These are phyloP conservation scores for Suhomyces choctaworum DNA, from an alignment of 1,139 yeast genomes.

Conservation along the genomic window DNA sequence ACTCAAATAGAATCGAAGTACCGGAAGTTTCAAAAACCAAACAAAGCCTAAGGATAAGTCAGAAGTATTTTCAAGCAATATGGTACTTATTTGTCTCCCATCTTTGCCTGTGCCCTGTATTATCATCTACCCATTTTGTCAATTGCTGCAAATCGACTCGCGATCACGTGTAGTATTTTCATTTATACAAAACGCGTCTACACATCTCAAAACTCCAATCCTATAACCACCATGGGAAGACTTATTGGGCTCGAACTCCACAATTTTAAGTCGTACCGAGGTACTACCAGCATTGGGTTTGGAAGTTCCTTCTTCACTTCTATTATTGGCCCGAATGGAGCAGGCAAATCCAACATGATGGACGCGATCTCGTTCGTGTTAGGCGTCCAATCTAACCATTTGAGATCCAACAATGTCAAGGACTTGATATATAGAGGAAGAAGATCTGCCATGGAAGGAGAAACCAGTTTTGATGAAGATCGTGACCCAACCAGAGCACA, in stretches of 20 bases:
- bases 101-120: too few relatives aligned
- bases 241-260: conserved; percentile 70
- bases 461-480: conserved; percentile 20
- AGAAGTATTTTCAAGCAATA: too few relatives aligned
- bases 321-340: conserved; percentile 96
- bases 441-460: conserved; percentile 20
- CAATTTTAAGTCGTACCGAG: conserved; percentile 90
- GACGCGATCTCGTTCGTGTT: conserved; percentile 95
- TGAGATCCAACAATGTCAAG: conserved; percentile 70
- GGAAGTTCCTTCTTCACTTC: conserved; percentile 84
- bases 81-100: too few relatives aligned
- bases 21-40: too few relatives aligned
- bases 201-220: not conserved
- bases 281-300: conserved; percentile 73
- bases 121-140: too few relatives aligned
- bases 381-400: conserved; percentile 75
- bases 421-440: conserved; percentile 84
- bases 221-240: conserved; percentile 60
- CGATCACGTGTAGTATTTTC: too few relatives aligned
- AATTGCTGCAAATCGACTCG: not conserved
- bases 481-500: conserved; percentile 64
- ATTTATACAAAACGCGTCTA: conserved; percentile 5
- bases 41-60: too few relatives aligned
- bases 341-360: conserved; percentile 98
- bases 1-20: too few relatives aligned